A percentile compares a stretch with the other conserved stretches of the same genome.
These are phyloP conservation scores for Juncus effusus DNA, from an alignment of 176 grass and related monocot species.

Conservation along the genomic window DNA sequence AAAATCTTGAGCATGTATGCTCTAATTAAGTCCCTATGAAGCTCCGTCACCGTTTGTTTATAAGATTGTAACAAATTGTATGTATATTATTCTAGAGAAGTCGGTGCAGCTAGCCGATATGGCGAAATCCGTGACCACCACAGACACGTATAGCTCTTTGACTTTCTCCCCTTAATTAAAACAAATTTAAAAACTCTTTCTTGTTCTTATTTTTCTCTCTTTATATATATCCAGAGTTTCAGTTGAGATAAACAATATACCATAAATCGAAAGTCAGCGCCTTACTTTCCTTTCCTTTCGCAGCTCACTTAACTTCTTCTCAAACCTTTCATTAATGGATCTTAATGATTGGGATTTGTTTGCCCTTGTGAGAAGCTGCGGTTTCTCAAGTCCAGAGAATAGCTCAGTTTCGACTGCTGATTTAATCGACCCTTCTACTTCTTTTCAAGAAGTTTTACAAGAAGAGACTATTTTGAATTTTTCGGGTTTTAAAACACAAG, in stretches of 20 bases:
- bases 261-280: slow-evolving; percentile 32
- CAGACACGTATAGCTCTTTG: slow-evolving; percentile 16
- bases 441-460: neutral
- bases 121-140: slow-evolving; percentile 38
- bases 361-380: slow-evolving; percentile 82
- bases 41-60: no score
- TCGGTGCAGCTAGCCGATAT: neutral
- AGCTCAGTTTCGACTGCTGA: neutral
- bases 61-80: no score
- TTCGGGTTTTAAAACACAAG: slow-evolving; percentile 22
- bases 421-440: neutral
- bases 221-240: slow-evolving; percentile 36
- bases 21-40: no score
- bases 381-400: slow-evolving; percentile 19
- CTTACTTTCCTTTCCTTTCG: slow-evolving; percentile 10
- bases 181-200: neutral
- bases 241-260: slow-evolving; percentile 38
- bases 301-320: slow-evolving; percentile 9
- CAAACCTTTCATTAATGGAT: slow-evolving; percentile 40
- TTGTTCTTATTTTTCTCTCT: neutral
- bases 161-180: slow-evolving; percentile 26
- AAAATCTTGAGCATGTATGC: no score
- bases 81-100: no score
- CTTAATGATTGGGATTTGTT: slow-evolving; percentile 92
- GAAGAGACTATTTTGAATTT: slow-evolving; percentile 5